Conservation (phyloP, 148 eudicot species). For the Hydrangea macrophylla region DNA sequence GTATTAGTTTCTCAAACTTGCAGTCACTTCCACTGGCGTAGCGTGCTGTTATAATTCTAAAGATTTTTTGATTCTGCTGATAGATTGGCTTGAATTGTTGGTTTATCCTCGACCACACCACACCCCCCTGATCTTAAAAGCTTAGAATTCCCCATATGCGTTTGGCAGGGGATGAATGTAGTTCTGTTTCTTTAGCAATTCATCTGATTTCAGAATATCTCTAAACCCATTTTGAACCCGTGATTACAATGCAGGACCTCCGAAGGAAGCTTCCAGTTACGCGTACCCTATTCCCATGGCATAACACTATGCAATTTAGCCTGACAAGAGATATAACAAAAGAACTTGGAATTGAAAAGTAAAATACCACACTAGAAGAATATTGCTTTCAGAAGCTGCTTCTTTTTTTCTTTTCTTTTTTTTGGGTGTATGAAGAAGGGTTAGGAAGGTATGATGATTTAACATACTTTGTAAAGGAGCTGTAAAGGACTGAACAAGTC, state of each 20-base stretch:
- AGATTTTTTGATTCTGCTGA: not conserved
- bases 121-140: too few species aligned
- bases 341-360: slow-evolving; percentile 28
- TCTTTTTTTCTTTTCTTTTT: too few species aligned
- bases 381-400: too few species aligned
- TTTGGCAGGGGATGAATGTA: not conserved
- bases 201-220: not conserved
- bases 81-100: not conserved
- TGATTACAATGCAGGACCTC: slow-evolving; percentile 54
- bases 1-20: too few species aligned
- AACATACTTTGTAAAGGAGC: too few species aligned
- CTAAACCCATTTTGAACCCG: not conserved
- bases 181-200: not conserved
- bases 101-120: too few species aligned
- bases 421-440: too few species aligned
- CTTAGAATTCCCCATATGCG: not conserved
- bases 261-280: slow-evolving; percentile 93
- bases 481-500: too few species aligned
- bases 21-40: too few species aligned
- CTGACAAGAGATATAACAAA: slow-evolving; percentile 15
- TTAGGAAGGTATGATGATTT: too few species aligned
- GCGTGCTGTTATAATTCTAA: not conserved
- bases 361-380: too few species aligned
- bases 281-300: slow-evolving; percentile 92
- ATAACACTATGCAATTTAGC: slow-evolving; percentile 79